Conservation (phyloP, 1,139 yeast species). For the Geotrichum carabidarum region DNA sequence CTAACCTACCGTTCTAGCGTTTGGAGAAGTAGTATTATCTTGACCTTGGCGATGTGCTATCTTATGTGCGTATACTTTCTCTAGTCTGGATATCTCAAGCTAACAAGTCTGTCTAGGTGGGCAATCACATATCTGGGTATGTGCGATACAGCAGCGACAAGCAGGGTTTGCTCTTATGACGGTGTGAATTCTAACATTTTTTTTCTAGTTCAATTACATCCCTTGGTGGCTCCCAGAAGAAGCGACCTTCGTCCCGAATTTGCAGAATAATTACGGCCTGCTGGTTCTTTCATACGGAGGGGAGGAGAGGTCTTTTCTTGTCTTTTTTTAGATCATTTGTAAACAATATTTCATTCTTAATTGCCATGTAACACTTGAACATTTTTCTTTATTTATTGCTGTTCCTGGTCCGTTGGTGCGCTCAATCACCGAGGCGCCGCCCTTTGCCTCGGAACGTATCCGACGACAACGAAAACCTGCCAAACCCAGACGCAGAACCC, state of each 20-base stretch:
- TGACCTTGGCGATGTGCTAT: constrained; percentile 81
- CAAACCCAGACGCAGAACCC: constrained; percentile 12
- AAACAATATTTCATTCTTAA: too few species aligned
- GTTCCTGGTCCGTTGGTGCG: too few species aligned
- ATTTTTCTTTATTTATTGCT: neutral
- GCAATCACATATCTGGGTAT: constrained; percentile 72
- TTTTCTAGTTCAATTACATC: constrained; percentile 61
- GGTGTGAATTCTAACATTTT: constrained; percentile 44
- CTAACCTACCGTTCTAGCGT: constrained; percentile 46
- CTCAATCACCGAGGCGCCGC: constrained; percentile 31
- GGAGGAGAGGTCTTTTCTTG: too few species aligned
- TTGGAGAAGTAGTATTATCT: constrained; percentile 83
- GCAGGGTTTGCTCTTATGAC: constrained; percentile 39
- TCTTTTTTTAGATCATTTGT: too few species aligned
- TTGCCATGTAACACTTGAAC: neutral
- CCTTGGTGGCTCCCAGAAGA: constrained; percentile 66
- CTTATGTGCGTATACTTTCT: constrained; percentile 52
- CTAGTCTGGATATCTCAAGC: neutral
- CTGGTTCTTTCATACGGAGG: too few species aligned
- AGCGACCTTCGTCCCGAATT: constrained; percentile 65
- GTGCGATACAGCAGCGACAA: constrained; percentile 40
- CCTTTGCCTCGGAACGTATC: constrained; percentile 26
- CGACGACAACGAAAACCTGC: constrained; percentile 17
- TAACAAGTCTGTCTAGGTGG: constrained; percentile 42
- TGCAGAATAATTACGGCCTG: constrained; percentile 34